Evolutionary conservation across 1,139 yeast species (phyloP).

Genomic region (Yamadazyma triangularis): DNA sequence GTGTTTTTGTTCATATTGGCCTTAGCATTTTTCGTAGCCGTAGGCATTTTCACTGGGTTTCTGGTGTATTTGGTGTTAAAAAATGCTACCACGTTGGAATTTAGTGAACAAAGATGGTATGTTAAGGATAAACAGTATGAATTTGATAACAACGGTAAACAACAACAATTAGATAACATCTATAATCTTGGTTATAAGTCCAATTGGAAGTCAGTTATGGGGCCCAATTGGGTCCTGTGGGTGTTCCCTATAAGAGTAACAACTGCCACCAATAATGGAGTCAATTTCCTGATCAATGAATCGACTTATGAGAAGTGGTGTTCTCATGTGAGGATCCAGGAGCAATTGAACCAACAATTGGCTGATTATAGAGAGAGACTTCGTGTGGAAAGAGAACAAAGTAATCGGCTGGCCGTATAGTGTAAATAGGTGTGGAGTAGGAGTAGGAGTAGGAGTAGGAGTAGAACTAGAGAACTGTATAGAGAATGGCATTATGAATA

Average conservation of each 20-base stretch:
- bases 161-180: conserved; percentile 51
- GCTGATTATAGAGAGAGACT: conserved; percentile 21
- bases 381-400: conserved; percentile 12
- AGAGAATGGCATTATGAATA: too few species aligned
- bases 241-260: conserved; percentile 53
- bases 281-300: conserved; percentile 47
- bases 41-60: conserved; percentile 55
- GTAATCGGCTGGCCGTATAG: too few species aligned
- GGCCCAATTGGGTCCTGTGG: conserved; percentile 62
- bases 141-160: conserved; percentile 30
- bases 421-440: too few species aligned
- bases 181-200: conserved; percentile 63
- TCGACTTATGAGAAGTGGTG: conserved; percentile 36
- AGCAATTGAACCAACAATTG: conserved; percentile 45
- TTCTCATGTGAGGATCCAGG: conserved; percentile 42
- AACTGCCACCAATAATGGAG: conserved; percentile 37
- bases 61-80: conserved; percentile 54
- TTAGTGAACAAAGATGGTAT: conserved; percentile 48
- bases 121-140: conserved; percentile 32
- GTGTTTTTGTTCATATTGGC: conserved; percentile 58
- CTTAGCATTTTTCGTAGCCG: conserved; percentile 59
- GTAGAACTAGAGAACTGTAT: too few species aligned
- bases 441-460: too few species aligned
- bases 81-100: conserved; percentile 81
- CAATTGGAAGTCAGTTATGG: conserved; percentile 77